Percentiles rank a stretch among this genome's conserved stretches.
Evolutionary conservation across 176 grass and related monocot genomes (phyloP).

Genomic region (Zoysia japonica): DNA sequence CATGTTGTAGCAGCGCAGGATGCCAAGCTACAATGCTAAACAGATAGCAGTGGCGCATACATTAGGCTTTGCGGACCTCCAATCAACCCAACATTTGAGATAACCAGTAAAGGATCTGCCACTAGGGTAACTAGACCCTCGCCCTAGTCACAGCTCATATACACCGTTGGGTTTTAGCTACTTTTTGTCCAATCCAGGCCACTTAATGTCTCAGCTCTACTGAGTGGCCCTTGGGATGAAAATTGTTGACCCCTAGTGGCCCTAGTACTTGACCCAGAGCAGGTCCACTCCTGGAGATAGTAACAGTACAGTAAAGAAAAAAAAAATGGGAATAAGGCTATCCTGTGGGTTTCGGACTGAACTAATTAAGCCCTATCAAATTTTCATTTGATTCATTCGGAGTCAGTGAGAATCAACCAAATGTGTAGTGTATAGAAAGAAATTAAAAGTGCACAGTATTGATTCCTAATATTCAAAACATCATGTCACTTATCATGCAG

Average conservation of each 20-base stretch:
- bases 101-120: too few species aligned
- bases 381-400: not conserved
- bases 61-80: not conserved
- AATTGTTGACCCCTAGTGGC: too few species aligned
- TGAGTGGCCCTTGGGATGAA: too few species aligned
- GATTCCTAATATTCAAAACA: not conserved
- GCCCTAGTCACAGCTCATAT: too few species aligned
- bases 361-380: not conserved
- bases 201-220: too few species aligned
- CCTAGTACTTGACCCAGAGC: too few species aligned
- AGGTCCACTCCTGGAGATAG: not conserved
- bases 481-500: not conserved
- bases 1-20: not conserved
- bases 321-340: not conserved
- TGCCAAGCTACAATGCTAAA: not conserved
- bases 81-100: not conserved
- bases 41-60: not conserved
- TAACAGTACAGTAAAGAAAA: not conserved
- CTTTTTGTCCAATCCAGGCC: too few species aligned
- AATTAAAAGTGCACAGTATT: not conserved
- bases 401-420: not conserved
- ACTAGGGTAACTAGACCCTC: too few species aligned
- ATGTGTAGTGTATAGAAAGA: not conserved
- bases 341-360: not conserved
- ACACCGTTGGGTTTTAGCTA: too few species aligned